Conservation (phyloP, 306 rosid species). For the Quercus cerris region DNA sequence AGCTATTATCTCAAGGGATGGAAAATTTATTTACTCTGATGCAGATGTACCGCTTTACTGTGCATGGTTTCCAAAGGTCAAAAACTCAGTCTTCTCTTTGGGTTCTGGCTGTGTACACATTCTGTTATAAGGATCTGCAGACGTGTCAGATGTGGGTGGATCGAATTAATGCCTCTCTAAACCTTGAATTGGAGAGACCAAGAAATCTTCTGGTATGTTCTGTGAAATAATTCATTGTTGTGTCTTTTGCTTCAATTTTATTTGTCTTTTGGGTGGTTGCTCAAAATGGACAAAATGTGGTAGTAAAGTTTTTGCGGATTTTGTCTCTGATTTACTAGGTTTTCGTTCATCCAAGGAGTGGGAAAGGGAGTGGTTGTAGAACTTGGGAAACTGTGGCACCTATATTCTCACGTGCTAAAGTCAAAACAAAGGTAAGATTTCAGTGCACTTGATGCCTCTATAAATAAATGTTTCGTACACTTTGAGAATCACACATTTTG, state of each 20-base stretch:
- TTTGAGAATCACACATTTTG: conserved; percentile 2
- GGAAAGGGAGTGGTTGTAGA: conserved; percentile 71
- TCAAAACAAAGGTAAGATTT: conserved; percentile 65
- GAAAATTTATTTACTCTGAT: conserved; percentile 24
- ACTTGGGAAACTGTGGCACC: conserved; percentile 87
- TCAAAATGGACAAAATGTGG: conserved; percentile 3
- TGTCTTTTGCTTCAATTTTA: conserved; percentile 18
- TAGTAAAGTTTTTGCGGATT: conserved; percentile 37
- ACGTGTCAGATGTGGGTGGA: conserved; percentile 78
- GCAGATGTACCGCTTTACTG: conserved; percentile 67
- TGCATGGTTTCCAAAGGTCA: conserved; percentile 64
- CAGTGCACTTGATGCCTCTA: conserved; percentile 4
- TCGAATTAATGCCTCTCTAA: conserved; percentile 46
- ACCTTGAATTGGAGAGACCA: conserved; percentile 63
- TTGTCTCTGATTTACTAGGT: conserved; percentile 68
- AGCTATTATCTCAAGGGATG: background rate
- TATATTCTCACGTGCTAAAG: conserved; percentile 75
- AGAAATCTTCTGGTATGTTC: conserved; percentile 79
- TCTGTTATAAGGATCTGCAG: conserved; percentile 54
- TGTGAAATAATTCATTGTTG: conserved; percentile 17
- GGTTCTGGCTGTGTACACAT: conserved; percentile 59
- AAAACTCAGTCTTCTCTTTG: conserved; percentile 52
- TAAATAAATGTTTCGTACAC: background rate
- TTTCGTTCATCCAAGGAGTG: conserved; percentile 94
- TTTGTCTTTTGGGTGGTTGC: conserved; percentile 9